Conservation (phyloP, 768 basidiomycete species). For the Mycena crocata region DNA sequence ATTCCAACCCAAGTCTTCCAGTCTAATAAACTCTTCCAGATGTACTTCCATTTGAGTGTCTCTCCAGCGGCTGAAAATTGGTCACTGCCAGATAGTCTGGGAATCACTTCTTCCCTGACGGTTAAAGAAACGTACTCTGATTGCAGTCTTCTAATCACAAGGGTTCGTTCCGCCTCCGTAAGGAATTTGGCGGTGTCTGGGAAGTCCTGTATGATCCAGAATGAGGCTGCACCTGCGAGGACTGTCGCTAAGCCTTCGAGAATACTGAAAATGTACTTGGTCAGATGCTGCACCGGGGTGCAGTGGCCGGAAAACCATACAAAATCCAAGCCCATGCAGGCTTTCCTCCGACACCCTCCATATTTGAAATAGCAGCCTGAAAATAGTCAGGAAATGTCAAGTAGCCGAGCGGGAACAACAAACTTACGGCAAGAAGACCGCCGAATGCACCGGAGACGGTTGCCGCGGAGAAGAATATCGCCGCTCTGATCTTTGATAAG, state of each 20-base stretch:
- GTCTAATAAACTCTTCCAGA: conserved; percentile 69
- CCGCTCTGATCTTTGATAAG: conserved; percentile 51
- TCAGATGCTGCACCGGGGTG: background rate
- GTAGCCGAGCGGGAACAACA: conserved; percentile 19
- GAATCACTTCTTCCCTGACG: too few species aligned
- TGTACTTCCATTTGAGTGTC: conserved; percentile 65
- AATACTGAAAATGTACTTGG: conserved; percentile 9
- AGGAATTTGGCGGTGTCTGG: conserved; percentile 86
- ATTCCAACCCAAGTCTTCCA: conserved; percentile 80
- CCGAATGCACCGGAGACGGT: conserved; percentile 88
- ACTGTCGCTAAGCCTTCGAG: conserved; percentile 77
- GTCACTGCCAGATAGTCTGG: too few species aligned
- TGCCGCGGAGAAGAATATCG: conserved; percentile 82
- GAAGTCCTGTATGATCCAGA: conserved; percentile 86
- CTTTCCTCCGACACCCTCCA: conserved; percentile 78
- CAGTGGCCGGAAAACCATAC: conserved; percentile 49
- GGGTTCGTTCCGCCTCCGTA: conserved; percentile 74
- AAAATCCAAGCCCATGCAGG: conserved; percentile 81
- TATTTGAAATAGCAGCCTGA: conserved; percentile 73
- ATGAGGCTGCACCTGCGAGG: conserved; percentile 72
- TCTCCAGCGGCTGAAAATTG: conserved; percentile 84
- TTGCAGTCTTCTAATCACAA: conserved; percentile 75
- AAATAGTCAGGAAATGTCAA: conserved; percentile 11
- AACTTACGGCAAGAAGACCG: conserved; percentile 73
- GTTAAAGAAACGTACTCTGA: too few species aligned